Evolutionary conservation across 2,329 filamentous ascomycete genomes (phyloP).

Genomic region (Aureobasidium mangrovei): DNA sequence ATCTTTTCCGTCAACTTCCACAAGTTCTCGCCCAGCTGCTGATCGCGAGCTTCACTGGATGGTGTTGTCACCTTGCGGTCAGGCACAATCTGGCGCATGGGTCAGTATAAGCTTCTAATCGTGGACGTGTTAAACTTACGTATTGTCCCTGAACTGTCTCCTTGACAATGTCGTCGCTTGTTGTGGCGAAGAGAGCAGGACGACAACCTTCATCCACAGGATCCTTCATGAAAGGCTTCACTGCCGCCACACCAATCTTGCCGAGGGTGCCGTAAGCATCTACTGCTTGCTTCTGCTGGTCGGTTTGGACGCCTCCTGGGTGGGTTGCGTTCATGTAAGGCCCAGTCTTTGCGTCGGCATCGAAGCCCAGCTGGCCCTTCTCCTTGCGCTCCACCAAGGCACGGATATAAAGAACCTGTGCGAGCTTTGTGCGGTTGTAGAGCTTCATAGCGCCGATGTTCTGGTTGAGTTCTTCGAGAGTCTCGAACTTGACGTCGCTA

Average conservation of each 20-base stretch:
- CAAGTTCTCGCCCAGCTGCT: constrained; percentile 35
- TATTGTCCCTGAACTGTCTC: constrained; percentile 41
- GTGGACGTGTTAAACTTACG: constrained; percentile 9
- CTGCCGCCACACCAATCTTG: constrained; percentile 36
- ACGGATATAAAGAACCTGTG: constrained; percentile 39
- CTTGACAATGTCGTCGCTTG: constrained; percentile 34
- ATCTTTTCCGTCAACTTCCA: constrained; percentile 40
- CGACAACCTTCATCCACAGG: constrained; percentile 41
- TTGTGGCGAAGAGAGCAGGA: constrained; percentile 40
- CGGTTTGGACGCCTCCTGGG: constrained; percentile 41
- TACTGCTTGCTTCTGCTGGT: constrained; percentile 41
- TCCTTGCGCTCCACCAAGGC: constrained; percentile 34
- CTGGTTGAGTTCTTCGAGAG: constrained; percentile 40
- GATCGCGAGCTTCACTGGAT: constrained; percentile 35
- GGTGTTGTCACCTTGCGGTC: constrained; percentile 40
- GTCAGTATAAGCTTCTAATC: neutral
- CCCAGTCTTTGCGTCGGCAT: constrained; percentile 16
- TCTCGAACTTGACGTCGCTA: constrained; percentile 32
- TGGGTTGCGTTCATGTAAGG: constrained; percentile 44
- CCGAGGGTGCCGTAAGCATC: constrained; percentile 42
- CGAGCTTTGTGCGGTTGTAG: constrained; percentile 44
- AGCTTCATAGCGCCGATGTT: constrained; percentile 41
- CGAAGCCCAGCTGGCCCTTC: constrained; percentile 29
- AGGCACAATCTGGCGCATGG: constrained; percentile 32
- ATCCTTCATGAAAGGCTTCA: constrained; percentile 43